Percentiles rank a stretch among this genome's conserved stretches.
phyloP scores from a whole-genome alignment of 345 rosid species.

The Turnera subulata region DNA sequence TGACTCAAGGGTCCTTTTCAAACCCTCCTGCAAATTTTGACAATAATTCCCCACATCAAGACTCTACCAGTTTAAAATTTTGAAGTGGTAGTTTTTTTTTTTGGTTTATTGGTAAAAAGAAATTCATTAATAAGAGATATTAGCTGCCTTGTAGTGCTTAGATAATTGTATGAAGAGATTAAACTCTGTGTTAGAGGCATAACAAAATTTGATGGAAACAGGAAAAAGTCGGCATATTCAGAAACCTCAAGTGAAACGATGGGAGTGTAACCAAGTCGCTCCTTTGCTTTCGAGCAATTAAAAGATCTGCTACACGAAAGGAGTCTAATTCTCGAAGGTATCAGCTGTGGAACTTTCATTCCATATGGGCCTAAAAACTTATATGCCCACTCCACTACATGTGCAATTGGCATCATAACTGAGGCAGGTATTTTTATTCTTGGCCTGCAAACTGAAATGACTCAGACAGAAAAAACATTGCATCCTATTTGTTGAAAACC shows the following conservation, averaged over 20 bases:
- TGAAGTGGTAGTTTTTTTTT: neutral
- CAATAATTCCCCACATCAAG: neutral
- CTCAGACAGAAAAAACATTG: constrained; percentile 18
- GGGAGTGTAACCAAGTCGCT: constrained; percentile 75
- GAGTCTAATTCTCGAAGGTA: constrained; percentile 85
- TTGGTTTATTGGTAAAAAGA: too few species aligned
- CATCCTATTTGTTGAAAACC: neutral
- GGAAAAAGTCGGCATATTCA: constrained; percentile 9
- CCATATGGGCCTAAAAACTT: constrained; percentile 72
- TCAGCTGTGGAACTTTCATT: constrained; percentile 86
- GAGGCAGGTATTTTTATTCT: constrained; percentile 73
- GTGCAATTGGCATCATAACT: constrained; percentile 78
- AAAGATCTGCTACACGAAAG: constrained; percentile 79
- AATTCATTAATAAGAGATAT: too few species aligned
- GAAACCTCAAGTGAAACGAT: constrained; percentile 75
- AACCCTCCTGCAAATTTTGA: constrained; percentile 60
- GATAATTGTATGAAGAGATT: too few species aligned
- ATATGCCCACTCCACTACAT: constrained; percentile 62
- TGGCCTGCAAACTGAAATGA: constrained; percentile 62
- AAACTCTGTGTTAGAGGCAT: too few species aligned
- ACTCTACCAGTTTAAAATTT: neutral
- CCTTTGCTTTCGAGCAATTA: constrained; percentile 72
- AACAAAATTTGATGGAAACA: neutral
- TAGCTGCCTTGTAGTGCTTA: too few species aligned
- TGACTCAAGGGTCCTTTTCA: constrained; percentile 70